Percentiles rank a stretch among this genome's conserved stretches.
Evolutionary conservation across 2,329 filamentous ascomycete genomes (phyloP).

Genomic region (Epichloe brachyelytri): DNA sequence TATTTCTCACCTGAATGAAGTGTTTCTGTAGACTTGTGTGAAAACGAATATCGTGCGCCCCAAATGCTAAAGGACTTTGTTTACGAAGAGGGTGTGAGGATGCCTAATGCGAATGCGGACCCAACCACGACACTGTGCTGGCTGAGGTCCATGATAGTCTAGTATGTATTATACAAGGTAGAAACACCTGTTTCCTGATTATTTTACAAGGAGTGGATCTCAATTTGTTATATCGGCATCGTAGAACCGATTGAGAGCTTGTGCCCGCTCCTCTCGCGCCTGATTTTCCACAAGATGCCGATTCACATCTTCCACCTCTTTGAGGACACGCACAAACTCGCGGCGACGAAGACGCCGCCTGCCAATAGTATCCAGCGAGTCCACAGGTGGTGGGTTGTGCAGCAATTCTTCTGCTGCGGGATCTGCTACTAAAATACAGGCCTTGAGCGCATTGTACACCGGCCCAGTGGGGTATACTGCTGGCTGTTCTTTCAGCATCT

Average conservation of each 20-base stretch:
- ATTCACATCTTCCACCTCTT: conserved; percentile 17
- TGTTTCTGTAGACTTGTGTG: no score
- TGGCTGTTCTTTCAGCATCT: conserved; percentile 44
- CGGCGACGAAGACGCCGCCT: conserved; percentile 14
- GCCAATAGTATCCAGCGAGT: conserved; percentile 6
- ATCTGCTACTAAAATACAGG: conserved; percentile 43
- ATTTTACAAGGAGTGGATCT: neutral
- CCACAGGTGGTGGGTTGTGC: conserved; percentile 7
- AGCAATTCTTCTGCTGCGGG: conserved; percentile 28
- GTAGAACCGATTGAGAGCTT: conserved; percentile 6
- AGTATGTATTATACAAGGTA: neutral
- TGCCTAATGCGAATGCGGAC: no score
- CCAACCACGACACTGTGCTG: no score
- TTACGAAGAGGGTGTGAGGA: no score
- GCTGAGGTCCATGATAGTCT: no score
- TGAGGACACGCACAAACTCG: conserved; percentile 21
- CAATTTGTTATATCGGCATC: neutral
- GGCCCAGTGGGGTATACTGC: conserved; percentile 30
- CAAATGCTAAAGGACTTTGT: no score
- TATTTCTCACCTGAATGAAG: no score
- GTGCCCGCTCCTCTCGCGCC: conserved; percentile 9
- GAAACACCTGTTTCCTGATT: neutral
- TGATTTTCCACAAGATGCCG: conserved; percentile 4
- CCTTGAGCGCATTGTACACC: conserved; percentile 35
- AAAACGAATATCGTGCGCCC: no score